Evolutionary conservation across 192 early-diverging fungal species (phyloP).

Genomic region (Spizellomyces sp.): DNA sequence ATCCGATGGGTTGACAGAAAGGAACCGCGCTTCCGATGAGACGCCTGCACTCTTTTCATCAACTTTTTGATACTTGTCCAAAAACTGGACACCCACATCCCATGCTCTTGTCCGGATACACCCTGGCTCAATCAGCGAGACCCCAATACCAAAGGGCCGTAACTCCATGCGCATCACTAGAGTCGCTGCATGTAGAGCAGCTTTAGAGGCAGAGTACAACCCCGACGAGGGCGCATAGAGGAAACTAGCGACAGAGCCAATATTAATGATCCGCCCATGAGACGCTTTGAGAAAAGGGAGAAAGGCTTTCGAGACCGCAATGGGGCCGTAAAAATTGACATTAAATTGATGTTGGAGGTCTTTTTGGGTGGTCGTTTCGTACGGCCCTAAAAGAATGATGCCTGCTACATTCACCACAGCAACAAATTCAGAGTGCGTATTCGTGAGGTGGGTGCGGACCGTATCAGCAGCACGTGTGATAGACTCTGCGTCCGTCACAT

Average conservation of each 20-base stretch:
- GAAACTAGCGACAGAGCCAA: conserved; percentile 40
- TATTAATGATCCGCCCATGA: conserved; percentile 51
- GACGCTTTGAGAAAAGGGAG: conserved; percentile 41
- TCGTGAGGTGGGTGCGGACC: conserved; percentile 8
- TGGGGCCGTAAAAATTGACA: conserved; percentile 48
- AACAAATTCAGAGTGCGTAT: conserved; percentile 25
- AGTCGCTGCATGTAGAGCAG: conserved; percentile 35
- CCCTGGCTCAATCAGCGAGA: conserved; percentile 47
- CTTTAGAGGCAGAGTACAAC: conserved; percentile 44
- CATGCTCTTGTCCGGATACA: conserved; percentile 25
- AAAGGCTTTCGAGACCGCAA: conserved; percentile 43
- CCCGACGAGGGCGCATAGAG: conserved; percentile 46
- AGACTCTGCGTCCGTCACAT: conserved; percentile 39
- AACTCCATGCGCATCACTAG: conserved; percentile 47
- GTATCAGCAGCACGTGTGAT: conserved; percentile 20
- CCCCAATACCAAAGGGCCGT: conserved; percentile 38
- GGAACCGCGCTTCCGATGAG: conserved; percentile 2
- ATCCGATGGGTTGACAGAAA: neutral
- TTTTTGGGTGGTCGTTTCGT: conserved; percentile 30
- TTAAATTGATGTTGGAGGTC: conserved; percentile 43
- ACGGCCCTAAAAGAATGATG: conserved; percentile 34
- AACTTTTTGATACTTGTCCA: conserved; percentile 13
- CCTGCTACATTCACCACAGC: conserved; percentile 49
- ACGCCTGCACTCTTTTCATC: conserved; percentile 2
- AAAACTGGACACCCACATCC: conserved; percentile 13